phyloP scores from a whole-genome alignment of 139 green algal genomes.

The Auxenochlorella pyrenoidosa region DNA sequence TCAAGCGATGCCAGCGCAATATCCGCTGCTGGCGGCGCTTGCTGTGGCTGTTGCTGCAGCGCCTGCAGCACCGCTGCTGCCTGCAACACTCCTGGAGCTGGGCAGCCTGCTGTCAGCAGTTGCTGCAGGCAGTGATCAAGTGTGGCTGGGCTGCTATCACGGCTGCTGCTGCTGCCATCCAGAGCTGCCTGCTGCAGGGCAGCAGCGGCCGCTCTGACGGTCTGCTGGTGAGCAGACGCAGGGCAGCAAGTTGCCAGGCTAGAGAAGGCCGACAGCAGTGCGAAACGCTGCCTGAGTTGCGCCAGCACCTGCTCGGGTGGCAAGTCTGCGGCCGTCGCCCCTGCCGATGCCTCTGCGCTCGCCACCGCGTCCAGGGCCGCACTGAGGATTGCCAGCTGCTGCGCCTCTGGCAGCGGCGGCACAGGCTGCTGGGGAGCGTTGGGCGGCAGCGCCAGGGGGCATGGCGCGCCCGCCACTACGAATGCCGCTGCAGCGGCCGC shows the following conservation, averaged over 20 bases:
- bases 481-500: constrained; percentile 19
- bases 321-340: not conserved
- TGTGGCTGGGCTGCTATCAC: not conserved
- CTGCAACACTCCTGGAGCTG: not conserved
- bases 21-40: not conserved
- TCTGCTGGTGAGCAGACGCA: not conserved
- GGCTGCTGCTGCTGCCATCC: constrained; percentile 4
- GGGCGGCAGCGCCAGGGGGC: constrained; percentile 1
- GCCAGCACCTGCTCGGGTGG: not conserved
- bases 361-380: not conserved
- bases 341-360: not conserved
- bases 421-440: not conserved
- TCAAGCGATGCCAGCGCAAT: not conserved
- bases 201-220: not conserved
- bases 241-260: not conserved
- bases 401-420: not conserved
- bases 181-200: constrained; percentile 13
- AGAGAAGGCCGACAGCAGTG: not conserved
- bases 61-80: not conserved
- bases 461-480: not conserved
- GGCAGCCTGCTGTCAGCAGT: constrained; percentile 11
- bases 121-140: constrained; percentile 7
- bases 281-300: not conserved
- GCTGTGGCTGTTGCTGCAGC: not conserved
- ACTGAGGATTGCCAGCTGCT: not conserved